Conservation (phyloP, 805 yeast species). For the Saccharomycopsis schoenii region DNA sequence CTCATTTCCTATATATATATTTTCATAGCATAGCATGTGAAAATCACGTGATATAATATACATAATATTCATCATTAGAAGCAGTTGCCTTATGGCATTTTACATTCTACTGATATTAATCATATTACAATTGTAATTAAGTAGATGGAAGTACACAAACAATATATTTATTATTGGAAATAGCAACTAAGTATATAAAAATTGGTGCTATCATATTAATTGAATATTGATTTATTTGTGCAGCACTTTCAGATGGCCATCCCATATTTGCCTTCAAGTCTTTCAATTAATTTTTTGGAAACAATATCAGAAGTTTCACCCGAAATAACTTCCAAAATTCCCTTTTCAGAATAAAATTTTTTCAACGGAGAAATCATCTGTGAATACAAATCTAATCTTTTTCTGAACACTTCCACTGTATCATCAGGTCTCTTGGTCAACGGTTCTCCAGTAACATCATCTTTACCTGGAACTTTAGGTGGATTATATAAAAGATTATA, state of each 20-base stretch:
- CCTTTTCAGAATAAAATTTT: constrained; percentile 41
- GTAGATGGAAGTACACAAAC: no score
- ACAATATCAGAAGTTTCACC: constrained; percentile 83
- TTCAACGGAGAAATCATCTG: constrained; percentile 52
- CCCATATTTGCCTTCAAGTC: background rate
- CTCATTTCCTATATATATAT: no score
- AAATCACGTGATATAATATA: no score
- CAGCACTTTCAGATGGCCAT: background rate
- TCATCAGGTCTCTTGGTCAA: constrained; percentile 76
- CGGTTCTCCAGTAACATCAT: constrained; percentile 86
- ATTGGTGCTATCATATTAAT: no score
- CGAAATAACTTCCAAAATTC: constrained; percentile 43
- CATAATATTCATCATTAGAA: no score
- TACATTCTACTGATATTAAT: no score
- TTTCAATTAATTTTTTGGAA: constrained; percentile 51
- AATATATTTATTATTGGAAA: no score
- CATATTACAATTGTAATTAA: no score
- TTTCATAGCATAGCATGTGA: no score
- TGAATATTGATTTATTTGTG: no score
- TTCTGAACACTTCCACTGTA: constrained; percentile 59
- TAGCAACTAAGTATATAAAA: no score
- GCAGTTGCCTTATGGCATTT: no score
- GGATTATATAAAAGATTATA: constrained; percentile 84
- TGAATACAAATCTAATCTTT: constrained; percentile 56
- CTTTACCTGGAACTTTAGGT: constrained; percentile 71